These are phyloP conservation scores for Thelonectria discophora DNA, from an alignment of 2,329 filamentous ascomycete species.

Conservation along the genomic window DNA sequence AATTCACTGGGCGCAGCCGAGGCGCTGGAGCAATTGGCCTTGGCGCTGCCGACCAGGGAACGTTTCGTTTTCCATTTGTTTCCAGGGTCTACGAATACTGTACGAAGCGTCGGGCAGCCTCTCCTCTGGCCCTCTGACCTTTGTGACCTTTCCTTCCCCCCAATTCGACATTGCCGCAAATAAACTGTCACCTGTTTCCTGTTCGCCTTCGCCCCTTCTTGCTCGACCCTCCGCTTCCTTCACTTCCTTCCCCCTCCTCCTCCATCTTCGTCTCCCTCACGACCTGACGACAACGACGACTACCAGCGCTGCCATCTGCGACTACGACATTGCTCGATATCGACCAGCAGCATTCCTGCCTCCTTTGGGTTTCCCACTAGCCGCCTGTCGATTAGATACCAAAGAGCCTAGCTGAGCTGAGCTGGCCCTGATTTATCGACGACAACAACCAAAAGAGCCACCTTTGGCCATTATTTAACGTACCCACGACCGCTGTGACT, in stretches of 20 bases:
- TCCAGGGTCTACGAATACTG: slow-evolving; percentile 8
- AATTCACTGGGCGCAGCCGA: background rate
- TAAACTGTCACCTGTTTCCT: slow-evolving; percentile 3
- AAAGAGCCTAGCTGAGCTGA: slow-evolving; percentile 6
- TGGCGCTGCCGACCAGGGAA: slow-evolving; percentile 21
- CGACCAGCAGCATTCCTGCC: background rate
- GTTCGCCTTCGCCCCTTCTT: no score
- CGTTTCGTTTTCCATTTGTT: slow-evolving; percentile 28
- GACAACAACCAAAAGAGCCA: slow-evolving; percentile 6
- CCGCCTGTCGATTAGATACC: no score
- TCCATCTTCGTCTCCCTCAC: background rate
- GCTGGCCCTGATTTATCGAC: slow-evolving; percentile 12
- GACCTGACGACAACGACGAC: slow-evolving; percentile 5
- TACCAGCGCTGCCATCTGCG: background rate
- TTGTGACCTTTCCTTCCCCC: background rate
- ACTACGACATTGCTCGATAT: no score
- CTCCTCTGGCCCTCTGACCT: slow-evolving; percentile 1
- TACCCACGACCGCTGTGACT: slow-evolving; percentile 3
- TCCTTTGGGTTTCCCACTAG: background rate
- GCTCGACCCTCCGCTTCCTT: no score
- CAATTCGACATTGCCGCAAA: slow-evolving; percentile 12
- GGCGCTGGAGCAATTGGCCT: background rate
- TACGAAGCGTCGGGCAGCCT: background rate
- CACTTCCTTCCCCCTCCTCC: background rate
- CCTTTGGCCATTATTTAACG: background rate